Evolutionary conservation across 768 basidiomycete species (phyloP).

Genomic region (Daedalea quercina): DNA sequence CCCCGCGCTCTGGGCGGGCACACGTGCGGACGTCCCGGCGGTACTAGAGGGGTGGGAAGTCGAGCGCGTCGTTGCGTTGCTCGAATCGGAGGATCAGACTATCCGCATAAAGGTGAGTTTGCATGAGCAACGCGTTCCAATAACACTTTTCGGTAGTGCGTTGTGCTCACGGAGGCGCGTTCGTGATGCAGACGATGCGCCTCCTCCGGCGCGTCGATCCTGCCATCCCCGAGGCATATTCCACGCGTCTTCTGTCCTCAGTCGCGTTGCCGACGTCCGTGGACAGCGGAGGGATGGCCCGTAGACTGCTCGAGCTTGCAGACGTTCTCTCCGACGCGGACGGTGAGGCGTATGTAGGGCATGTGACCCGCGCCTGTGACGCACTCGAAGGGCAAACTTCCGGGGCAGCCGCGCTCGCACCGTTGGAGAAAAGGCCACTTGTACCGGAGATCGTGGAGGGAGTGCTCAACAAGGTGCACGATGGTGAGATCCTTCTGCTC

Average conservation of each 20-base stretch:
- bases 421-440: conserved; percentile 31
- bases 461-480: conserved; percentile 42
- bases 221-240: conserved; percentile 50
- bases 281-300: conserved; percentile 36
- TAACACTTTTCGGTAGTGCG: too few relatives aligned
- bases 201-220: conserved; percentile 54
- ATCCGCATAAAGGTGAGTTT: conserved; percentile 54
- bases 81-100: conserved; percentile 51
- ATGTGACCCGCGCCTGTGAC: conserved; percentile 36
- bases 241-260: conserved; percentile 34
- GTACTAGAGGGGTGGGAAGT: conserved; percentile 71
- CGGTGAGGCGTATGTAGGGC: conserved; percentile 51
- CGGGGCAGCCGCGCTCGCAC: conserved; percentile 3
- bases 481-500: conserved; percentile 35
- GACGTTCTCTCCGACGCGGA: conserved; percentile 40
- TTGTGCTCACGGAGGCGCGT: too few relatives aligned
- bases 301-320: conserved; percentile 49
- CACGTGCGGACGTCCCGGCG: conserved; percentile 38
- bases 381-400: conserved; percentile 35
- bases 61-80: conserved; percentile 58
- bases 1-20: conserved; percentile 64
- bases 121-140: too few relatives aligned
- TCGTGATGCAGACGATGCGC: conserved; percentile 52
- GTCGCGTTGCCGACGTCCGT: conserved; percentile 28
- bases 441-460: conserved; percentile 52